Evolutionary conservation across 495 filamentous ascomycete genomes (phyloP).

Genomic region (Trichocladium uniseriatum): DNA sequence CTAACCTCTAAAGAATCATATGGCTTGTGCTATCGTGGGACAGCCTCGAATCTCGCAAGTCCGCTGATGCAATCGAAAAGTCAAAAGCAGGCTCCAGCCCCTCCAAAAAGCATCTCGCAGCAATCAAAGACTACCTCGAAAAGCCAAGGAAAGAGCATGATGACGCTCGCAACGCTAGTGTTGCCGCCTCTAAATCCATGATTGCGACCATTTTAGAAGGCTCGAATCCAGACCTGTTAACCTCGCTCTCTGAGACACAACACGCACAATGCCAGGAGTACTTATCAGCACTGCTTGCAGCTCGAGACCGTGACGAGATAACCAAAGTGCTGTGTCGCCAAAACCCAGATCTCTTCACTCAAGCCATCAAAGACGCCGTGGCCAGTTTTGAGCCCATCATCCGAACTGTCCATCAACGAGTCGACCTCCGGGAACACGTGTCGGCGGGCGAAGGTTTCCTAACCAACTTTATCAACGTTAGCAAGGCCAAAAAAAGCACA

Average conservation of each 20-base stretch:
- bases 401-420: conserved; percentile 49
- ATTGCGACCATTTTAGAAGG: conserved; percentile 40
- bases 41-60: conserved; percentile 45
- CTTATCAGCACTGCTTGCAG: conserved; percentile 45
- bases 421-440: conserved; percentile 52
- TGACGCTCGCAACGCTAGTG: conserved; percentile 33
- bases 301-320: conserved; percentile 54
- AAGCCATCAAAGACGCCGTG: conserved; percentile 46
- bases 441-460: conserved; percentile 49
- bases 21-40: conserved; percentile 55
- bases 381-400: conserved; percentile 58
- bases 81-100: conserved; percentile 32
- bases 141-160: conserved; percentile 41
- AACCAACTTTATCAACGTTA: conserved; percentile 47
- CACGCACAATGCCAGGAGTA: conserved; percentile 51
- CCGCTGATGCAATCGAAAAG: conserved; percentile 44
- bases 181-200: conserved; percentile 35
- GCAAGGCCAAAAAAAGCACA: conserved; percentile 24
- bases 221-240: conserved; percentile 17
- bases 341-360: conserved; percentile 51
- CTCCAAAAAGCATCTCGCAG: conserved; percentile 38
- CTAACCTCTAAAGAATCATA: conserved; percentile 44
- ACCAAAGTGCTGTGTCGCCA: conserved; percentile 46
- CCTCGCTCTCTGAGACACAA: conserved; percentile 37
- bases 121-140: conserved; percentile 41